phyloP scores from a whole-genome alignment of 2,329 filamentous ascomycete genomes.

The Lachnellula arida region DNA sequence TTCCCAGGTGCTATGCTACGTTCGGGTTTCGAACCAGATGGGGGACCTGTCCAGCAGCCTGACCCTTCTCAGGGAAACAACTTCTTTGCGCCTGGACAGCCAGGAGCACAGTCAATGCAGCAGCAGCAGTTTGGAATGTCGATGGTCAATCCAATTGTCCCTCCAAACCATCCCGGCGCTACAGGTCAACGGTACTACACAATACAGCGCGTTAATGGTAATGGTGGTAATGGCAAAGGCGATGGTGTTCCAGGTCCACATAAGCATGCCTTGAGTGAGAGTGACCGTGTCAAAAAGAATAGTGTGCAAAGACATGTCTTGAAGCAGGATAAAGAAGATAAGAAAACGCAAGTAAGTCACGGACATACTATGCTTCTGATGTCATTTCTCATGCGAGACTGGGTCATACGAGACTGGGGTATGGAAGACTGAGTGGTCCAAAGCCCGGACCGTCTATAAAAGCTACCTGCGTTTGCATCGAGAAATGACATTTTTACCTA shows the following conservation, averaged over 20 bases:
- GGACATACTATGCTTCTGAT: conserved; percentile 1
- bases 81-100: conserved; percentile 28
- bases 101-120: conserved; percentile 20
- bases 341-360: conserved; percentile 50
- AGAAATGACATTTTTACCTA: conserved; percentile 7
- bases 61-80: conserved; percentile 25
- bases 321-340: conserved; percentile 61
- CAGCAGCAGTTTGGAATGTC: conserved; percentile 39
- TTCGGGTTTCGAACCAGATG: conserved; percentile 30
- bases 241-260: conserved; percentile 69
- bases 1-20: conserved; percentile 48
- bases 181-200: conserved; percentile 61
- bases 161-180: conserved; percentile 42
- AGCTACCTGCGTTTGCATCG: too few relatives aligned
- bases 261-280: conserved; percentile 67
- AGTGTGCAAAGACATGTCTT: conserved; percentile 64
- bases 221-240: conserved; percentile 66
- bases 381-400: background rate
- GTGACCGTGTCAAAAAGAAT: conserved; percentile 77
- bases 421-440: conserved; percentile 3
- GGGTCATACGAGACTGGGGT: background rate
- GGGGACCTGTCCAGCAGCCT: conserved; percentile 17
- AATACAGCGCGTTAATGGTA: conserved; percentile 73
- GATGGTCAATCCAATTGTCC: conserved; percentile 36
- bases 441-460: background rate